Base-by-base conservation (phyloP, 2,329 filamentous ascomycete genomes). In the Calycina herbarum region DNA sequence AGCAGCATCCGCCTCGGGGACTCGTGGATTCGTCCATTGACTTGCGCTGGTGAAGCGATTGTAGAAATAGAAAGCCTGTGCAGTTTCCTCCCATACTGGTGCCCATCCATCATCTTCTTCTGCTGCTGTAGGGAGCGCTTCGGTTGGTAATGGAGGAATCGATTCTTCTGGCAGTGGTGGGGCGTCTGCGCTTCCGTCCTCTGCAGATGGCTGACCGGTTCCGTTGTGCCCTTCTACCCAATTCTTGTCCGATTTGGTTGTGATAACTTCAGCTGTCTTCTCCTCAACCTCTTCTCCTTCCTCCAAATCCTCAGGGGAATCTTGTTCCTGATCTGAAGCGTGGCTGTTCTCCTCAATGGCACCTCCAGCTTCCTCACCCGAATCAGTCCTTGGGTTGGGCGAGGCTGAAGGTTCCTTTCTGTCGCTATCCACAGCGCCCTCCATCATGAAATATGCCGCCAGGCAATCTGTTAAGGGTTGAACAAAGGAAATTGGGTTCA, bases 1-100 rank as follows among this genome's bases (percentile, higher is more conserved):
- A 31, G 64, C 65, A 38, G 70, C 31, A 15, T 73, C 66, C 57
- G 72, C 67, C 59, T 80, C 79, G 5, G 89, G 84, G 4, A 94
- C 81, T 60, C 93, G 89, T 5, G 93, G 93, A 73, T 97, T 97
- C 42, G 94, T 90, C 90, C 93, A 95, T 74, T 95, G 93, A 63
- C 87, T 87, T 66, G 85, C 80, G 42, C 86, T 84, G 3, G 91
- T 95, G 76, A 91, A 89, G 71, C 89, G 87, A 76, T 96, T 97
- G 82, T 89, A 88, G 79, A 96, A 97, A 79, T 93, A 96, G 80
- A 88, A 96, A 4, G 87, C 84, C 69, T 89, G 84, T 1, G 85
- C 83, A 61, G 77, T 82, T 29, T 84, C 79, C 72, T 96, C 92
- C 91, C 91, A 96, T 66, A 91, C 82, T 42, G 87, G 88, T 66